phyloP scores from a whole-genome alignment of 805 yeast genomes.

The Suhomyces kilbournensis region DNA sequence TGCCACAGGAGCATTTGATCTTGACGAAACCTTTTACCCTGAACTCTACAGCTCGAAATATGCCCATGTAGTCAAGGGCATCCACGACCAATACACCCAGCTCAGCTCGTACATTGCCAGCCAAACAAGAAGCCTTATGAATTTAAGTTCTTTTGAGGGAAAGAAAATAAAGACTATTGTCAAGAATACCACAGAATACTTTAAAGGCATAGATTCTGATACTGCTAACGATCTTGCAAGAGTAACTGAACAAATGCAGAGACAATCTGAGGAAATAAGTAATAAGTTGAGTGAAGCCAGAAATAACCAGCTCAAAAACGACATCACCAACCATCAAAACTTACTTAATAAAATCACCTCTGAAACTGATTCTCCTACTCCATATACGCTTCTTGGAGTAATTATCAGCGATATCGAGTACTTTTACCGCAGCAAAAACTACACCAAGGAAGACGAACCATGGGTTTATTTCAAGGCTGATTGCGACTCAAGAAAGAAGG shows the following conservation, averaged over 20 bases:
- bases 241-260: slow-evolving; percentile 18
- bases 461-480: slow-evolving; percentile 22
- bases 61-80: slow-evolving; percentile 17
- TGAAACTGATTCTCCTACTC: slow-evolving; percentile 8
- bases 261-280: slow-evolving; percentile 14
- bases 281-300: slow-evolving; percentile 18
- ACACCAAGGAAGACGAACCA: slow-evolving; percentile 10
- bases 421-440: slow-evolving; percentile 19
- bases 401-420: slow-evolving; percentile 30
- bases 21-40: slow-evolving; percentile 35
- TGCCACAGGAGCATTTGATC: slow-evolving; percentile 13
- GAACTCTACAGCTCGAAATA: slow-evolving; percentile 28
- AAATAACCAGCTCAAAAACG: slow-evolving; percentile 13
- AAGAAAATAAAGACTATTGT: slow-evolving; percentile 30
- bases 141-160: slow-evolving; percentile 38
- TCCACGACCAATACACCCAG: slow-evolving; percentile 11
- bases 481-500: slow-evolving; percentile 6
- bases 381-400: slow-evolving; percentile 29
- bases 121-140: slow-evolving; percentile 25
- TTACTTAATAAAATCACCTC: slow-evolving; percentile 12
- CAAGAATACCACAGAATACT: slow-evolving; percentile 17
- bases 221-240: slow-evolving; percentile 14
- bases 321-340: slow-evolving; percentile 19
- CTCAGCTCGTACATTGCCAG: background rate
- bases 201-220: slow-evolving; percentile 11